phyloP scores from a whole-genome alignment of 2,329 filamentous ascomycete species.

The Cryphonectria parasitica region DNA sequence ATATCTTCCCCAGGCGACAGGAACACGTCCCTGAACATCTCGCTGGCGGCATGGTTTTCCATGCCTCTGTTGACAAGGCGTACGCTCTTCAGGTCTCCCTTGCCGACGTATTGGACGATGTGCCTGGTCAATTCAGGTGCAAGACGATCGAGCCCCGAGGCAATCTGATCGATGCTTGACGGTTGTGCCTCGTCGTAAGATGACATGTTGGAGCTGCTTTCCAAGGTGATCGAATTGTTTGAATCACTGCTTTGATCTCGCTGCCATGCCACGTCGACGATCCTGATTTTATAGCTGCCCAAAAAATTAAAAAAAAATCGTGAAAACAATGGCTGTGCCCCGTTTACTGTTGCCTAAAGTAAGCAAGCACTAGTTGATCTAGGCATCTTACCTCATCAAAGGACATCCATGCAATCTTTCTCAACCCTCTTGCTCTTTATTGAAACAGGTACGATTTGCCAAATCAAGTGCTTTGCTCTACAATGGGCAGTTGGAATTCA shows the following conservation, averaged over 20 bases:
- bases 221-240: neutral
- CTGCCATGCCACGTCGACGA: neutral
- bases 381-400: neutral
- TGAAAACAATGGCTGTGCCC: neutral
- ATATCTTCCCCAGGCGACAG: neutral
- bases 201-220: neutral
- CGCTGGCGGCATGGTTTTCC: slow-evolving; percentile 8
- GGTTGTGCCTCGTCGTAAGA: neutral
- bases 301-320: too few relatives aligned
- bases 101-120: slow-evolving; percentile 12
- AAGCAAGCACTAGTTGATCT: neutral
- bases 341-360: too few relatives aligned
- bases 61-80: slow-evolving; percentile 12
- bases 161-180: neutral
- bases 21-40: slow-evolving; percentile 10
- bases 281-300: neutral
- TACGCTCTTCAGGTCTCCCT: slow-evolving; percentile 8
- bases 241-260: too few relatives aligned
- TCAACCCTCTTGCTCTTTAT: too few relatives aligned
- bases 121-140: slow-evolving; percentile 17
- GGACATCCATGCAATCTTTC: too few relatives aligned
- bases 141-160: neutral
- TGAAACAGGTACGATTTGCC: too few relatives aligned
- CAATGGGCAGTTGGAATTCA: too few relatives aligned
- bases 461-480: too few relatives aligned